These are phyloP conservation scores for Apiospora kogelbergensis DNA, from an alignment of 2,329 filamentous ascomycete species.

Conservation along the genomic window DNA sequence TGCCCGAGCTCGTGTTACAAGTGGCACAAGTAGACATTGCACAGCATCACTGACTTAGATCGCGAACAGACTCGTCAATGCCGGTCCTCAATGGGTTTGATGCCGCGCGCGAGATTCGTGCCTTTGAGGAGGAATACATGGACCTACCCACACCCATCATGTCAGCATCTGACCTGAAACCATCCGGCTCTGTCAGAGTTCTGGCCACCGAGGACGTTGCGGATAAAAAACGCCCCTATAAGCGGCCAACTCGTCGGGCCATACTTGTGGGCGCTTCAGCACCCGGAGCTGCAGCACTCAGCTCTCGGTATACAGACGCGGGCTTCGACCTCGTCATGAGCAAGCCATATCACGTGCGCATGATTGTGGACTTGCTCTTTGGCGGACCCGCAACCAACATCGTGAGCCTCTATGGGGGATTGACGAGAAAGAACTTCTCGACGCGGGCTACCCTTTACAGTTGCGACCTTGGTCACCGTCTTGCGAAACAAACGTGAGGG, in stretches of 20 bases:
- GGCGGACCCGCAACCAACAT: constrained; percentile 9
- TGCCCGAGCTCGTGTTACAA: neutral
- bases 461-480: constrained; percentile 3
- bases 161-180: neutral
- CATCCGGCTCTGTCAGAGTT: neutral
- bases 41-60: neutral
- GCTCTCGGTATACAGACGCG: neutral
- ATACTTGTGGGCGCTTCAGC: constrained; percentile 1
- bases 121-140: constrained; percentile 20
- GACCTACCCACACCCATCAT: neutral
- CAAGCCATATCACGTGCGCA: constrained; percentile 7
- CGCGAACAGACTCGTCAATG: neutral
- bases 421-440: constrained; percentile 1
- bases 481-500: neutral
- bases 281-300: neutral
- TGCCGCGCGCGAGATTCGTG: constrained; percentile 27
- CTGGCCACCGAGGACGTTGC: neutral
- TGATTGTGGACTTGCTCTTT: constrained; percentile 9
- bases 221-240: neutral
- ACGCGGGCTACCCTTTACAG: constrained; percentile 8
- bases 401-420: constrained; percentile 8
- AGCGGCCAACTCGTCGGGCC: constrained; percentile 1
- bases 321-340: constrained; percentile 9
- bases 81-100: constrained; percentile 31
- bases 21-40: neutral